Base-by-base conservation (phyloP, 2,329 filamentous ascomycete species). In the Biscogniauxia sp. region DNA sequence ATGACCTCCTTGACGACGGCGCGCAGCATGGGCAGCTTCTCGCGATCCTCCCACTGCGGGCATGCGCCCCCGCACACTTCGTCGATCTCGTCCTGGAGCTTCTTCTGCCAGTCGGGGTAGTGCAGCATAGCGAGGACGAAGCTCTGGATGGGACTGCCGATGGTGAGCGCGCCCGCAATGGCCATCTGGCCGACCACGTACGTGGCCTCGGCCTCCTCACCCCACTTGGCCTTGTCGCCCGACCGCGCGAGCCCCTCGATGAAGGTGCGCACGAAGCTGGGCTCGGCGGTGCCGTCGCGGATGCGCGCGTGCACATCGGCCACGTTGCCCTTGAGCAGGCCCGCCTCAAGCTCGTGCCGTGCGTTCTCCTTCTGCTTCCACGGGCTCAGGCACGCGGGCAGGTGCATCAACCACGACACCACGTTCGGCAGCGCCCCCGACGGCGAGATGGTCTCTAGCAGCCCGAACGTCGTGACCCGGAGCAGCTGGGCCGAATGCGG, bases 1-100 rank as follows among this genome's bases (percentile, higher is more conserved):
- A 84, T 74, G 0, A 77, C 76, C 69, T 86, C 82, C 68, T 83
- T 82, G 45, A 83, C 77, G 9, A 80, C 75, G 0, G 81, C 81
- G 23, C 80, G 73, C 50, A 83, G 70, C 60, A 79, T 64, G 3
- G 81, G 81, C 51, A 84, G 61, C 25, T 74, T 75, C 51, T 79
- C 77, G 41, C 78, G 72, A 58, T 84, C 79, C 32, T 76, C 74
- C 74, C 81, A 81, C 56, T 75, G 73, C 0, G 82, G 82, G 57
- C 81, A 77, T 20, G 73, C 71, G 0, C 77, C 76, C 3, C 71
- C 75, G 25, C 78, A 77, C 3, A 78, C 75, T 0, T 59, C 61
- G 58, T 84, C 82, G 13, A 84, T 76, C 69, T 84, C 82, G n/a
- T 77, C 69, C 64, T 84, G 81, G 13, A 79, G 69, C 57, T 74